A percentile compares a stretch with the other conserved stretches of the same genome.
Evolutionary conservation across 1,284 basidiomycete species (phyloP).

Genomic region (Cutaneotrichosporon sp.): DNA sequence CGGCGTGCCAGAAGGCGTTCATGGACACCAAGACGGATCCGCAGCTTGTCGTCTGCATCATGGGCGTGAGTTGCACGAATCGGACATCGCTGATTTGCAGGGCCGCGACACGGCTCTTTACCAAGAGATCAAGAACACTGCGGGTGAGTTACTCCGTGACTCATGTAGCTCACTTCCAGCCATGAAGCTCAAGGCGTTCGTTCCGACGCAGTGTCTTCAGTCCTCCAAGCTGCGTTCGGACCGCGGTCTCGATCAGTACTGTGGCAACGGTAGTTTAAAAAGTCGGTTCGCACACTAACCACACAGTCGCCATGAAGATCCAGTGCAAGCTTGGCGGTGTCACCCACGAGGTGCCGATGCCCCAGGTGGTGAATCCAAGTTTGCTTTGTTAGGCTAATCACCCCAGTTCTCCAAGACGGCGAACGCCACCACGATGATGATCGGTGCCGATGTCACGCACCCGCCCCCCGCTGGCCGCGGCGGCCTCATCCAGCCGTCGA

Average conservation of each 20-base stretch:
- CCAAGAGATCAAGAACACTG: slow-evolving; percentile 46
- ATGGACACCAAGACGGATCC: slow-evolving; percentile 31
- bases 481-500: slow-evolving; percentile 45
- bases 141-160: slow-evolving; percentile 16
- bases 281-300: slow-evolving; percentile 4
- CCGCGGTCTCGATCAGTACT: slow-evolving; percentile 49
- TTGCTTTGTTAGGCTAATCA: too few species aligned
- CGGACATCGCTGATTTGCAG: slow-evolving; percentile 10
- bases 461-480: slow-evolving; percentile 22
- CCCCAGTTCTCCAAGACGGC: slow-evolving; percentile 29
- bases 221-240: slow-evolving; percentile 42
- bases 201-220: slow-evolving; percentile 46
- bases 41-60: slow-evolving; percentile 43
- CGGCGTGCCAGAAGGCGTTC: slow-evolving; percentile 29
- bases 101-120: slow-evolving; percentile 43
- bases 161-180: not conserved
- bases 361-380: slow-evolving; percentile 18
- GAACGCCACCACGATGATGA: slow-evolving; percentile 43
- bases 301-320: slow-evolving; percentile 41
- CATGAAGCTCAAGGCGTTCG: slow-evolving; percentile 17
- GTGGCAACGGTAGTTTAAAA: slow-evolving; percentile 45
- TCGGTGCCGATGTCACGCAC: slow-evolving; percentile 47
- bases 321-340: slow-evolving; percentile 52
- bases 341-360: slow-evolving; percentile 44
- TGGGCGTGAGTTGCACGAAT: slow-evolving; percentile 28